Conservation (phyloP, 108 stramenopile genomes). For the Epithemia pelagica region DNA sequence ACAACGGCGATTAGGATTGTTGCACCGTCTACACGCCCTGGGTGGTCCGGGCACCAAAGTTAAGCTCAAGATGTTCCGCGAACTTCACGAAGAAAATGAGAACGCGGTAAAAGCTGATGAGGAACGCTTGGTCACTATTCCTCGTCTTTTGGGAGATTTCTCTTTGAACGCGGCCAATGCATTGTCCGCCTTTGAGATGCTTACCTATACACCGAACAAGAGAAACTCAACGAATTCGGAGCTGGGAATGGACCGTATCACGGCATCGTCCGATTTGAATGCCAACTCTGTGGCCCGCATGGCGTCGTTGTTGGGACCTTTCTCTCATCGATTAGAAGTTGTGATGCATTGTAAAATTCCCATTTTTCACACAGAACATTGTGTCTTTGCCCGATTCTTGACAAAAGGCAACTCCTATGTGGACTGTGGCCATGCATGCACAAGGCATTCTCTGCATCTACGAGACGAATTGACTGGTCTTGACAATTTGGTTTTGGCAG, state of each 20-base stretch:
- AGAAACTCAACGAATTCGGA: no score
- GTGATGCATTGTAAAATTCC: conserved; percentile 66
- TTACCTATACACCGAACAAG: conserved; percentile 4
- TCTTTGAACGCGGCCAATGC: conserved; percentile 67
- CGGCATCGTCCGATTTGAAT: conserved; percentile 58
- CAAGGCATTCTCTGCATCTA: conserved; percentile 61
- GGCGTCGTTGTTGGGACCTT: neutral
- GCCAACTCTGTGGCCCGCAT: conserved; percentile 46
- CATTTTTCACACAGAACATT: conserved; percentile 77
- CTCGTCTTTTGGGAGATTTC: conserved; percentile 64
- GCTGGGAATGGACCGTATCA: conserved; percentile 42
- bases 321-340: conserved; percentile 43
- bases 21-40: conserved; percentile 32
- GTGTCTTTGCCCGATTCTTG: conserved; percentile 69
- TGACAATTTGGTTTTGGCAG: conserved; percentile 74
- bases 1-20: conserved; percentile 49
- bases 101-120: neutral
- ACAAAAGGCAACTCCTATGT: conserved; percentile 61
- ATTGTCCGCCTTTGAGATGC: conserved; percentile 46
- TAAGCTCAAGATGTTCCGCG: no score
- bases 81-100: no score
- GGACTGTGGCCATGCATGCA: conserved; percentile 77
- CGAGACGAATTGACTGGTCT: conserved; percentile 50
- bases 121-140: conserved; percentile 31
- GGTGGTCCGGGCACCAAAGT: neutral